These are phyloP conservation scores for Colletotrichum eremochloae DNA, from an alignment of 2,329 filamentous ascomycete species.

Conservation along the genomic window DNA sequence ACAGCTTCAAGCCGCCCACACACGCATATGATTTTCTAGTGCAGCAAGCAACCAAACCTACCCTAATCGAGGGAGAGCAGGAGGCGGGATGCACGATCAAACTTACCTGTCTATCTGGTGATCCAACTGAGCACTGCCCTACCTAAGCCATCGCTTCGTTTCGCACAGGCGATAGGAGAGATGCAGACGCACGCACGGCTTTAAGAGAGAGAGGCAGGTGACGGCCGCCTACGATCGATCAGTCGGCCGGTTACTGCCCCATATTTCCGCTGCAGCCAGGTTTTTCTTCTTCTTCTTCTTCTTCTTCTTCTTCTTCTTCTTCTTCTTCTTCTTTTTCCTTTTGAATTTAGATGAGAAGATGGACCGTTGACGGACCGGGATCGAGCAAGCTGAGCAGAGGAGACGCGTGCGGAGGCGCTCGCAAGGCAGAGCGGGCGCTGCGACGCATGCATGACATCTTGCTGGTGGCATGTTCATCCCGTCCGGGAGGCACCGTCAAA, in stretches of 20 bases:
- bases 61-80: not conserved
- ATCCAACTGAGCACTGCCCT: not conserved
- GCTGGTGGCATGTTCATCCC: slow-evolving; percentile 37
- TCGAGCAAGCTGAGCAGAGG: not conserved
- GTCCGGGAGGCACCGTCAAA: slow-evolving; percentile 18
- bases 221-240: not conserved
- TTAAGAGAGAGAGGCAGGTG: not conserved
- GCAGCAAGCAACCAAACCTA: not conserved
- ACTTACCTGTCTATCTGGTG: not conserved
- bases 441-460: slow-evolving; percentile 39
- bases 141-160: not conserved
- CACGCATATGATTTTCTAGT: not conserved
- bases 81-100: not conserved
- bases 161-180: not conserved
- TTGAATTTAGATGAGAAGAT: no score
- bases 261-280: not conserved
- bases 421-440: slow-evolving; percentile 38
- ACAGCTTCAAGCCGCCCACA: not conserved
- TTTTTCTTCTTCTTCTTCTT: not conserved
- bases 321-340: not conserved
- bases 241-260: not conserved
- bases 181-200: slow-evolving; percentile 6
- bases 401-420: not conserved
- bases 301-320: not conserved
- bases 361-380: not conserved